Evolutionary conservation across 2,329 filamentous ascomycete species (phyloP), one percentile per base, ranked within the genome.

Genomic region (Ceratocystis albifundus): DNA sequence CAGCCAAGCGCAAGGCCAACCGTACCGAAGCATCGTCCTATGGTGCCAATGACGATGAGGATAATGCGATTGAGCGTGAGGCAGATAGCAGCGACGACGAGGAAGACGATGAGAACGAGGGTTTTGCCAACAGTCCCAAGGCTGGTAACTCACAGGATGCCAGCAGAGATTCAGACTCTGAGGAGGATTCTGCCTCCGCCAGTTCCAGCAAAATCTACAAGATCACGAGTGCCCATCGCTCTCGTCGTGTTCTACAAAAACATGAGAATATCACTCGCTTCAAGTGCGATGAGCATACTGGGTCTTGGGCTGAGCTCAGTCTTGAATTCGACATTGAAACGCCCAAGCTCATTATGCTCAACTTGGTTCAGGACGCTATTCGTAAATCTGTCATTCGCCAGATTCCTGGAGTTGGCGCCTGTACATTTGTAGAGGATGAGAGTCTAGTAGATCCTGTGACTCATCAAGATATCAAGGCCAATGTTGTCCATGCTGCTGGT

Each of bases 271-370:
- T 96, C 59, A 86, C 86, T 3, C 79, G 81, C 53, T 96, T 96
- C 80, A 82, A 83, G 70, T 96, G 92, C 74, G 88, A 96, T 75
- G 85, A 90, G 71, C 80, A 80, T 67, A 78, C 78, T 20, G 92
- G 90, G 70, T 82, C 82, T 50, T 88, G 85, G 79, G 96, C 90
- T 76, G 83, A 87, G 70, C 84, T 97, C 72, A 88, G 88, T 17
- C 83, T 97, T 68, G 90, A 88, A 75, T 96, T 95, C 74, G 85
- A 89, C 69, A 84, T 87, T 53, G 79, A 83, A 55, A 88, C 88
- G 15, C 89, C 93, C 70, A 99, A 99, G 78, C 82, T 99, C 61
- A 84, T 99, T 68, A 94, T 99, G 83, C 85, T 97, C 67, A 89
- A 89, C 72, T 81, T 97, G 67, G 89, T 97, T 65, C 91, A 97